phyloP scores from a whole-genome alignment of 495 filamentous ascomycete species.

The Penicillium cosmopolitanum region DNA sequence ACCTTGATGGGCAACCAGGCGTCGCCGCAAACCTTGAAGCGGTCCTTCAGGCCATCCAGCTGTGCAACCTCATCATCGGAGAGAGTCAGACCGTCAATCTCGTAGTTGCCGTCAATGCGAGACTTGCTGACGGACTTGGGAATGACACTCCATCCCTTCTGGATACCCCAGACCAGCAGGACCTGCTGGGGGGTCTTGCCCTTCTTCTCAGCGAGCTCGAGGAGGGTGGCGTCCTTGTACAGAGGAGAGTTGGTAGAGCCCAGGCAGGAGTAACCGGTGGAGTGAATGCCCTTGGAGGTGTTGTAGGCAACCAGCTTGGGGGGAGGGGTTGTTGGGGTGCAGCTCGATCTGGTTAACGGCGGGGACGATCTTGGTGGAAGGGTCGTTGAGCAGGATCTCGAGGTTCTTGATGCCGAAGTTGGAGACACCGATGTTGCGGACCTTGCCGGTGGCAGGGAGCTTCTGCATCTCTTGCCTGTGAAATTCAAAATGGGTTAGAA shows the following conservation, averaged over 20 bases:
- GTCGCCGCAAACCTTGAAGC: slow-evolving; percentile 77
- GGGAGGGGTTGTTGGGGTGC: slow-evolving; percentile 80
- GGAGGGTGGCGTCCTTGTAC: slow-evolving; percentile 61
- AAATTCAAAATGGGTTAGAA: slow-evolving; percentile 1
- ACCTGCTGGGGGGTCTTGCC: slow-evolving; percentile 70
- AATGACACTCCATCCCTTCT: slow-evolving; percentile 74
- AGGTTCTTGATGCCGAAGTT: slow-evolving; percentile 66
- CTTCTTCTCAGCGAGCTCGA: slow-evolving; percentile 65
- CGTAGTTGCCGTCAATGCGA: slow-evolving; percentile 67
- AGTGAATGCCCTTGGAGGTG: slow-evolving; percentile 68
- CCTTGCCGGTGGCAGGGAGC: slow-evolving; percentile 76
- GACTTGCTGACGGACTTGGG: slow-evolving; percentile 68
- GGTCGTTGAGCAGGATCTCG: slow-evolving; percentile 57
- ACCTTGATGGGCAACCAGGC: slow-evolving; percentile 75
- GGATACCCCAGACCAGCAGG: slow-evolving; percentile 68
- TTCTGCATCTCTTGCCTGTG: slow-evolving; percentile 75
- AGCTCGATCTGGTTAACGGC: slow-evolving; percentile 92
- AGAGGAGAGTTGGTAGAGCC: slow-evolving; percentile 61
- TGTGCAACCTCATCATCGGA: slow-evolving; percentile 64
- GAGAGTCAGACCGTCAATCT: slow-evolving; percentile 68
- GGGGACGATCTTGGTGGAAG: slow-evolving; percentile 66
- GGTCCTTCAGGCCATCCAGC: slow-evolving; percentile 64
- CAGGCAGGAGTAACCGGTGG: slow-evolving; percentile 69
- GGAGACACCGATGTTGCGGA: slow-evolving; percentile 70
- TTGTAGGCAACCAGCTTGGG: slow-evolving; percentile 79